Percentiles rank a stretch among this genome's conserved stretches.
Conservation (phyloP, 768 basidiomycete genomes). For the Cystobasidium tubakii region DNA sequence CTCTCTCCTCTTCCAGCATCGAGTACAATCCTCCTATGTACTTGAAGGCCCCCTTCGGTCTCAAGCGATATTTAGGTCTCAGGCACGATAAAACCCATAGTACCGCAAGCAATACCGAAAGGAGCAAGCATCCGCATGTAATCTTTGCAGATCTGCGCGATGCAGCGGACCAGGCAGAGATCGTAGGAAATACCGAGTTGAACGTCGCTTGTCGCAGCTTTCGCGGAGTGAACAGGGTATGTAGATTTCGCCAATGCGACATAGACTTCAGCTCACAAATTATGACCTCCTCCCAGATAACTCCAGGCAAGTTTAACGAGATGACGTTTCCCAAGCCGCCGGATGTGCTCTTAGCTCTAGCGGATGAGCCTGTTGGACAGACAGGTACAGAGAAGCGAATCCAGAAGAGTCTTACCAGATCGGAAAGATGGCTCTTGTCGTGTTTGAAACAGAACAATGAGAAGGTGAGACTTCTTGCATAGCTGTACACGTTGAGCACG, state of each 20-base stretch:
- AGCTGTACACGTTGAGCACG: background rate
- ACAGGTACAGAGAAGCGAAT: slow-evolving; percentile 25
- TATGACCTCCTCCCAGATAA: slow-evolving; percentile 26
- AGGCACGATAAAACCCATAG: background rate
- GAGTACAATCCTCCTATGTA: slow-evolving; percentile 20
- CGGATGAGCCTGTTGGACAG: slow-evolving; percentile 34
- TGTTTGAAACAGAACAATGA: slow-evolving; percentile 1
- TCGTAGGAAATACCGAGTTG: background rate
- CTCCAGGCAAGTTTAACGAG: slow-evolving; percentile 7
- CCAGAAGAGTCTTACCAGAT: slow-evolving; percentile 37
- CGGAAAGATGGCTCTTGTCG: slow-evolving; percentile 33
- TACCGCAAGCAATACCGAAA: background rate
- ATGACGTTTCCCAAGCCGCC: slow-evolving; percentile 35
- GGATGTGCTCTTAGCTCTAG: slow-evolving; percentile 40
- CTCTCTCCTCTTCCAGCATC: background rate
- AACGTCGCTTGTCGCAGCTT: slow-evolving; percentile 19
- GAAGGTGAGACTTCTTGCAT: background rate
- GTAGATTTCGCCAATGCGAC: background rate
- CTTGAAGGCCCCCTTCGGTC: slow-evolving; percentile 11
- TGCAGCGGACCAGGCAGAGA: background rate
- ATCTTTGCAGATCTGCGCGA: slow-evolving; percentile 25
- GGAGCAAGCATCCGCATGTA: background rate
- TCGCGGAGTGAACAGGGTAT: slow-evolving; percentile 18
- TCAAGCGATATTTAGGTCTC: slow-evolving; percentile 21
- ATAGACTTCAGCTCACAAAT: background rate